These are phyloP conservation scores for Bipolaris sorokiniana DNA, from an alignment of 2,329 filamentous ascomycete species.

Conservation along the genomic window DNA sequence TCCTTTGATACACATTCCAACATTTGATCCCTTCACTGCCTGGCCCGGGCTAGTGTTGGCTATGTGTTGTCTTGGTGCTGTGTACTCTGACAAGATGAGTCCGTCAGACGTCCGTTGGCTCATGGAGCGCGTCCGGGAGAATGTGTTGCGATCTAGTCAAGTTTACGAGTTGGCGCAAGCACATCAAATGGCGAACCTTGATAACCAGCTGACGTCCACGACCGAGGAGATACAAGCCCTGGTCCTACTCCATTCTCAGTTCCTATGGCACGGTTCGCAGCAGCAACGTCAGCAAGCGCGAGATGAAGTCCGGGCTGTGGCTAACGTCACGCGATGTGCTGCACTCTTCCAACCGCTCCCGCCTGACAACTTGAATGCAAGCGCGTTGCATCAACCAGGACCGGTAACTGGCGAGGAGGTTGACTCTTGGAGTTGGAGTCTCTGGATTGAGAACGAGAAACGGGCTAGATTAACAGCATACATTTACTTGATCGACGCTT, in stretches of 20 bases:
- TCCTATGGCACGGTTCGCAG: constrained; percentile 73
- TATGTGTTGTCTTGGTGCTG: constrained; percentile 76
- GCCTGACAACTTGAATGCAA: constrained; percentile 57
- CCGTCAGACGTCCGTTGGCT: constrained; percentile 69
- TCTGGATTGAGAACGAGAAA: constrained; percentile 75
- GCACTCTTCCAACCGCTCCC: constrained; percentile 63
- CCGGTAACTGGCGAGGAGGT: constrained; percentile 51
- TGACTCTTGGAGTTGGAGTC: constrained; percentile 66
- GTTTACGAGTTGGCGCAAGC: constrained; percentile 54
- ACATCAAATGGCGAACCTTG: constrained; percentile 49
- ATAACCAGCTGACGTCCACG: constrained; percentile 48
- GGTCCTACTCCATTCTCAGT: constrained; percentile 65
- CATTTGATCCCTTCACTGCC: constrained; percentile 70
- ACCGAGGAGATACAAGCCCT: constrained; percentile 73
- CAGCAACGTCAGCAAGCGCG: constrained; percentile 69
- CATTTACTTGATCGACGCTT: constrained; percentile 68
- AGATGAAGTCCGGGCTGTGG: constrained; percentile 63
- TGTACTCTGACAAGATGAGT: constrained; percentile 70
- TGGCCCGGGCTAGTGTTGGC: constrained; percentile 71
- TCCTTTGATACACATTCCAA: constrained; percentile 73
- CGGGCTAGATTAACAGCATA: constrained; percentile 69
- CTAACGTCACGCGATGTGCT: constrained; percentile 62
- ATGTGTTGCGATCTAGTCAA: constrained; percentile 63
- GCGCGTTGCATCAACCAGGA: constrained; percentile 66
- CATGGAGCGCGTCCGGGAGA: constrained; percentile 67